These are phyloP conservation scores for Globisporangium yorkense DNA, from an alignment of 352 stramenopile genomes.

Conservation along the genomic window DNA sequence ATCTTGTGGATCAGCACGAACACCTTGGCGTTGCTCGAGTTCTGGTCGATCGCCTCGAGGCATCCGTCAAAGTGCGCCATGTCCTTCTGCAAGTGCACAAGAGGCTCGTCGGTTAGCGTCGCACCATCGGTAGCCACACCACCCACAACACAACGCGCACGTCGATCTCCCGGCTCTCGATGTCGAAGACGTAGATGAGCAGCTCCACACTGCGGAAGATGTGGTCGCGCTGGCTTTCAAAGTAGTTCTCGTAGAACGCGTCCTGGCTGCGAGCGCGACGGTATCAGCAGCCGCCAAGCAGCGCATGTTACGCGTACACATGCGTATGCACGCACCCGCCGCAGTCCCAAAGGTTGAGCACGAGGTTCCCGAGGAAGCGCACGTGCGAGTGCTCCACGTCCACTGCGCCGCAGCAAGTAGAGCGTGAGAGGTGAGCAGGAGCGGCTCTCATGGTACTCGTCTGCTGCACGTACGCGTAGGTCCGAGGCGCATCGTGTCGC, in stretches of 20 bases:
- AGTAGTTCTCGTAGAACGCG: slow-evolving; percentile 99
- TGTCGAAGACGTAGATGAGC: slow-evolving; percentile 99
- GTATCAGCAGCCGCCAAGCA: background rate
- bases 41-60: slow-evolving; percentile 97
- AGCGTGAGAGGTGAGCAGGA: background rate
- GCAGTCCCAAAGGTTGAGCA: slow-evolving; percentile 99
- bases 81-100: slow-evolving; percentile 86
- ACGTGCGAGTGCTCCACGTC: slow-evolving; percentile 92
- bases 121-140: background rate
- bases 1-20: slow-evolving; percentile 99
- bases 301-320: background rate
- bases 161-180: slow-evolving; percentile 88
- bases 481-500: slow-evolving; percentile 96
- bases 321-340: slow-evolving; percentile 70
- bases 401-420: slow-evolving; percentile 29
- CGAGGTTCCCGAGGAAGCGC: slow-evolving; percentile 97
- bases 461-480: slow-evolving; percentile 76
- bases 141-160: slow-evolving; percentile 16
- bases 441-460: background rate
- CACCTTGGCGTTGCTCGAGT: slow-evolving; percentile 97
- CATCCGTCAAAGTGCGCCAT: slow-evolving; percentile 97
- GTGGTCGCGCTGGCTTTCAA: slow-evolving; percentile 97
- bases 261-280: slow-evolving; percentile 83
- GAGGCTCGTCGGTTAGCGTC: background rate
- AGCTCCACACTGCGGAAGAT: slow-evolving; percentile 99